Evolutionary conservation across 345 rosid genomes (phyloP).

Genomic region (Salix dunnii): DNA sequence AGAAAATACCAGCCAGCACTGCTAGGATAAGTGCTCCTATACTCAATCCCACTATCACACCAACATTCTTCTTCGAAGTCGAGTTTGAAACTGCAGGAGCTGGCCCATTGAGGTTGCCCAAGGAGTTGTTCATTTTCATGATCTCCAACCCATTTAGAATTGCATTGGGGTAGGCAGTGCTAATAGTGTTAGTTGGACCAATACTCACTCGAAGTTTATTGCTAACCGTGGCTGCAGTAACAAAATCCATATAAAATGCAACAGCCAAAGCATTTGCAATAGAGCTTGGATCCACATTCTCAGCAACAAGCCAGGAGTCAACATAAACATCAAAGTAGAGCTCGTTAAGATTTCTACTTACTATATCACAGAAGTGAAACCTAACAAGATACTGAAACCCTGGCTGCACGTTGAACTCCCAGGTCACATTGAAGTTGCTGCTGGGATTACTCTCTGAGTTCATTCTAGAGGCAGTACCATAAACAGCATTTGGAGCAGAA

Average conservation of each 20-base stretch:
- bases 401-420: slow-evolving; percentile 62
- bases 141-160: slow-evolving; percentile 36
- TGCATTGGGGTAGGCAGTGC: slow-evolving; percentile 20
- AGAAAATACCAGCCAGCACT: slow-evolving; percentile 15
- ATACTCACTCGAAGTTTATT: slow-evolving; percentile 49
- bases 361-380: slow-evolving; percentile 84
- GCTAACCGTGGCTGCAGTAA: slow-evolving; percentile 30
- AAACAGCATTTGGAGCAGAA: slow-evolving; percentile 61
- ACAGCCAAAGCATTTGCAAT: slow-evolving; percentile 34
- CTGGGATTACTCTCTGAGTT: slow-evolving; percentile 43
- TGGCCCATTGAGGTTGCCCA: slow-evolving; percentile 25
- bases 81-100: slow-evolving; percentile 11
- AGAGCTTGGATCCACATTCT: slow-evolving; percentile 51
- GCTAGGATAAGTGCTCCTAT: slow-evolving; percentile 10
- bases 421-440: slow-evolving; percentile 72
- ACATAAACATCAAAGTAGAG: slow-evolving; percentile 75
- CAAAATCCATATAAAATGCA: slow-evolving; percentile 51
- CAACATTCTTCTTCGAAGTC: slow-evolving; percentile 26
- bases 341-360: slow-evolving; percentile 41
- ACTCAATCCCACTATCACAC: slow-evolving; percentile 17
- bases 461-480: slow-evolving; percentile 67
- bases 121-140: slow-evolving; percentile 37
- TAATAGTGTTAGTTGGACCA: slow-evolving; percentile 13
- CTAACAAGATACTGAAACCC: slow-evolving; percentile 72
- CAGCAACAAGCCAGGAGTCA: slow-evolving; percentile 42